phyloP scores from a whole-genome alignment of 208 protist genomes.

The Histomonas meleagridis region DNA sequence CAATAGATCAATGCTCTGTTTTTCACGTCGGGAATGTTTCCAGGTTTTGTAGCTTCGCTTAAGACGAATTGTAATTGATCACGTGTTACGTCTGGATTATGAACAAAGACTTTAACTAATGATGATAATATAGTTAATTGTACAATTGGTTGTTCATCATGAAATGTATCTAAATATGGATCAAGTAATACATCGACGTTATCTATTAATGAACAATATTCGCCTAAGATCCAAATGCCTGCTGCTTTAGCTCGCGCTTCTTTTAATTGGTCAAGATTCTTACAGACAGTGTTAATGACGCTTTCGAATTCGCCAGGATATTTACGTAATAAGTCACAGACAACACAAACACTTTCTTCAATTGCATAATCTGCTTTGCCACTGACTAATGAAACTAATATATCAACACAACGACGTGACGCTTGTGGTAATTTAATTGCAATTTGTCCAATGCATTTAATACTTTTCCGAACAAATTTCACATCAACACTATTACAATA shows the following conservation, averaged over 20 bases:
- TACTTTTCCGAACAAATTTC: constrained; percentile 83
- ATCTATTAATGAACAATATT: constrained; percentile 84
- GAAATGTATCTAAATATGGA: constrained; percentile 36
- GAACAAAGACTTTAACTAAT: background rate
- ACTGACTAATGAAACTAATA: constrained; percentile 73
- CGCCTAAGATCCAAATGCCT: constrained; percentile 36
- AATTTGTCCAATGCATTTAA: constrained; percentile 79
- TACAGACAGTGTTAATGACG: constrained; percentile 62
- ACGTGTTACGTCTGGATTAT: background rate
- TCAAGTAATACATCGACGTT: constrained; percentile 79
- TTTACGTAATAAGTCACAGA: constrained; percentile 80
- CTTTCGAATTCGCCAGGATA: constrained; percentile 66
- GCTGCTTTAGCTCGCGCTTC: constrained; percentile 24
- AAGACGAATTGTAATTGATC: constrained; percentile 20
- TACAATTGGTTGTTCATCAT: constrained; percentile 31
- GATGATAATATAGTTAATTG: background rate
- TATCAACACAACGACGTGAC: constrained; percentile 70
- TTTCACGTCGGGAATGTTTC: background rate
- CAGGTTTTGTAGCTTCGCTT: constrained; percentile 8
- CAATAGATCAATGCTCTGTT: constrained; percentile 27
- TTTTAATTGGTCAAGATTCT: constrained; percentile 63
- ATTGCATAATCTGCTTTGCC: constrained; percentile 73
- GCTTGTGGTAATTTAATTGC: constrained; percentile 85
- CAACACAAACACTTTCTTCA: constrained; percentile 82
- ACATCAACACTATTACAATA: constrained; percentile 84